Evolutionary conservation across 441 rosid genomes (phyloP).

Genomic region (Adansonia madagascariensis): DNA sequence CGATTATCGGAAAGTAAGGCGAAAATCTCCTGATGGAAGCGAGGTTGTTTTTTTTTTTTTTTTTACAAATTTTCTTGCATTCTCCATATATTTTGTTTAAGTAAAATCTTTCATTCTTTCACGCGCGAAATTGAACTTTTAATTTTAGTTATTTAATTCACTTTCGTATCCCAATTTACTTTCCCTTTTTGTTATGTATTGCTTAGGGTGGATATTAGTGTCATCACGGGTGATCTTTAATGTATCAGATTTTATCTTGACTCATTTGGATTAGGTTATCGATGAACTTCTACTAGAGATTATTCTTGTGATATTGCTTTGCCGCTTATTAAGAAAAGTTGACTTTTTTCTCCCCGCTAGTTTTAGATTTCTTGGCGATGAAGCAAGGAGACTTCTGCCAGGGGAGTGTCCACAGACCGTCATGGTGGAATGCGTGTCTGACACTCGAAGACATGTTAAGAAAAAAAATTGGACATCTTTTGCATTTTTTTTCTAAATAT

Average conservation of each 20-base stretch:
- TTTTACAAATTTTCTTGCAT: background rate
- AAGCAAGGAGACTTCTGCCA: too few species aligned
- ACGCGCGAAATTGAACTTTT: too few species aligned
- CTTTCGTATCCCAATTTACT: too few species aligned
- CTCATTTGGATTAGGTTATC: conserved; percentile 84
- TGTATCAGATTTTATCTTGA: conserved; percentile 54
- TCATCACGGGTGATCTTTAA: background rate
- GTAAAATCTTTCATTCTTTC: too few species aligned
- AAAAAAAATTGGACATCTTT: too few species aligned
- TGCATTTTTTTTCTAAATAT: too few species aligned
- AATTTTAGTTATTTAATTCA: too few species aligned
- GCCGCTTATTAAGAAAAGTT: conserved; percentile 88
- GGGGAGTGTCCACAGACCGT: too few species aligned
- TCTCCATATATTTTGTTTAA: too few species aligned
- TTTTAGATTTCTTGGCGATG: background rate
- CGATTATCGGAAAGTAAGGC: conserved; percentile 81
- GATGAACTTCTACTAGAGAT: conserved; percentile 83
- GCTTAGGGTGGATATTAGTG: background rate
- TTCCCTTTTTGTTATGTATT: background rate
- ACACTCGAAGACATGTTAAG: too few species aligned
- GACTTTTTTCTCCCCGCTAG: background rate
- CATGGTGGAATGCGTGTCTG: too few species aligned
- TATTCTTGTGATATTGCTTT: conserved; percentile 84
- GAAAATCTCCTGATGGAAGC: conserved; percentile 68
- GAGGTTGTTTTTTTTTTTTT: conserved; percentile 29